Conservation (phyloP, 164 flowering plant genomes). For the Vitis riparia region DNA sequence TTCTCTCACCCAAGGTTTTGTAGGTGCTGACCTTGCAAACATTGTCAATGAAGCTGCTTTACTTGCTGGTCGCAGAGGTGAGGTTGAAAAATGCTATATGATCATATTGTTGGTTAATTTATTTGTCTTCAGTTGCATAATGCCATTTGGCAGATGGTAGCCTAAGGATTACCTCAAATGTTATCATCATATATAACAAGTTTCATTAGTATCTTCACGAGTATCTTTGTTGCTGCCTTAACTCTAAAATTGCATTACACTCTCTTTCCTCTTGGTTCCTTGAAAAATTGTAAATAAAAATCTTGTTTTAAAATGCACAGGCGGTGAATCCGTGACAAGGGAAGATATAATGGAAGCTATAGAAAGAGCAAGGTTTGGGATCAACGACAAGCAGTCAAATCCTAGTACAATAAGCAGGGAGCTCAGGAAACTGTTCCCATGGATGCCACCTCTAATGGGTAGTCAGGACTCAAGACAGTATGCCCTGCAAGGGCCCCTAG, state of each 20-base stretch:
- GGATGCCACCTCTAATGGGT: conserved; percentile 73
- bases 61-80: conserved; percentile 98
- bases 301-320: conserved; percentile 29
- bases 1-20: conserved; percentile 85
- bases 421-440: conserved; percentile 79
- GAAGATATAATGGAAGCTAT: conserved; percentile 95
- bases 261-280: too few relatives aligned
- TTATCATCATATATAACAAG: too few relatives aligned
- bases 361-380: conserved; percentile 95
- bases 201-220: too few relatives aligned
- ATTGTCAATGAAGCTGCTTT: conserved; percentile 92
- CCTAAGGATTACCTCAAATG: too few relatives aligned
- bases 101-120: neutral
- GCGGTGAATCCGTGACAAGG: conserved; percentile 68
- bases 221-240: too few relatives aligned
- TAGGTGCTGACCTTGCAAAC: conserved; percentile 99
- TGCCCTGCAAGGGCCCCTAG: conserved; percentile 57
- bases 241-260: too few relatives aligned
- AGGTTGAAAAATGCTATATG: conserved; percentile 3
- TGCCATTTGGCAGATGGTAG: too few relatives aligned
- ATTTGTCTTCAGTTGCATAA: too few relatives aligned
- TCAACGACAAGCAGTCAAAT: conserved; percentile 47
- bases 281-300: too few relatives aligned
- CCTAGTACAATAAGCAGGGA: conserved; percentile 52
- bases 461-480: conserved; percentile 45